Evolutionary conservation across 768 basidiomycete species (phyloP).

Genomic region (Cystoderma amianthinum): DNA sequence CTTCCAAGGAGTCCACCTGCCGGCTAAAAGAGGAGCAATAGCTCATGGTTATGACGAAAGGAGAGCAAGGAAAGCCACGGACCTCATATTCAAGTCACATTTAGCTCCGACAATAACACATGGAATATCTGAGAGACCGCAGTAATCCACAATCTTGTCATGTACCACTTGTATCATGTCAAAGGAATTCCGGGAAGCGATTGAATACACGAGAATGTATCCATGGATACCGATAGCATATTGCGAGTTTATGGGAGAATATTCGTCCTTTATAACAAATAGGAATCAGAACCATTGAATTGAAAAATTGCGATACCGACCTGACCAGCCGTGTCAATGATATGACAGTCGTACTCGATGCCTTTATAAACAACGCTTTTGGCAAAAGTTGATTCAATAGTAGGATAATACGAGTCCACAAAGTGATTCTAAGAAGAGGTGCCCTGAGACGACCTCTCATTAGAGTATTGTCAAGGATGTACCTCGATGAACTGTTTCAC

Average conservation of each 20-base stretch:
- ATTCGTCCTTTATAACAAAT: slow-evolving; percentile 72
- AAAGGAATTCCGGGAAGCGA: slow-evolving; percentile 84
- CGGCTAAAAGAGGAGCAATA: slow-evolving; percentile 30
- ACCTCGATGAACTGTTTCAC: slow-evolving; percentile 89
- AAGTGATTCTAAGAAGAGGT: slow-evolving; percentile 53
- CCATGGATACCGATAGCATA: slow-evolving; percentile 97
- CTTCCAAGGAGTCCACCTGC: slow-evolving; percentile 72
- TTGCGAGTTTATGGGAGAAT: slow-evolving; percentile 86
- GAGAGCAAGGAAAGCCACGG: slow-evolving; percentile 17
- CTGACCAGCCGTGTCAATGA: slow-evolving; percentile 98
- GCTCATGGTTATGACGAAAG: neutral
- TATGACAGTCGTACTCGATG: slow-evolving; percentile 90
- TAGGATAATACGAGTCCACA: slow-evolving; percentile 90
- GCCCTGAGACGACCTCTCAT: slow-evolving; percentile 7
- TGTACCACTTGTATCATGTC: slow-evolving; percentile 93
- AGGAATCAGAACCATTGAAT: neutral
- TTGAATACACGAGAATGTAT: slow-evolving; percentile 94
- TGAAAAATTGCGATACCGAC: slow-evolving; percentile 30
- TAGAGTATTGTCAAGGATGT: slow-evolving; percentile 3
- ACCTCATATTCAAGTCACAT: slow-evolving; percentile 75
- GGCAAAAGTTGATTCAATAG: slow-evolving; percentile 83
- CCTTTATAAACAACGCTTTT: slow-evolving; percentile 87
- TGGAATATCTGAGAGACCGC: slow-evolving; percentile 79
- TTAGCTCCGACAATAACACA: slow-evolving; percentile 96
- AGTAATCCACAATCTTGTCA: slow-evolving; percentile 94